Conservation (phyloP, 169 alveolate genomes). For the Hepatocystis sp. region DNA sequence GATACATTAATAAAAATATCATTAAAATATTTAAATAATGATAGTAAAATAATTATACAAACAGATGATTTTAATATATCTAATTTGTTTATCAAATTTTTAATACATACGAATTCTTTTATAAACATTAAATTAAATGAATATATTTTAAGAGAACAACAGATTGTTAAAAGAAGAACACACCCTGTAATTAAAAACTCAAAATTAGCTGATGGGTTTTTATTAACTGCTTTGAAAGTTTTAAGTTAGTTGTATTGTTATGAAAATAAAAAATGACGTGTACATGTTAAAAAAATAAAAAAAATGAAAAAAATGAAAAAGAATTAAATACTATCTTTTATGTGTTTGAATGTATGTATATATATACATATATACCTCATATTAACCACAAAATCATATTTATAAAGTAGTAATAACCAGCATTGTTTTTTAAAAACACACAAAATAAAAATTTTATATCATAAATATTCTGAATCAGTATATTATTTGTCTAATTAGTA, state of each 20-base stretch:
- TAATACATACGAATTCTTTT: slow-evolving; percentile 24
- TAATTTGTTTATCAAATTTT: slow-evolving; percentile 16
- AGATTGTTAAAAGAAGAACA: slow-evolving; percentile 47
- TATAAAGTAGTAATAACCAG: too few relatives aligned
- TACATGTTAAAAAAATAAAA: too few relatives aligned
- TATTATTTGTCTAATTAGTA: too few relatives aligned
- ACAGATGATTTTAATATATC: slow-evolving; percentile 47
- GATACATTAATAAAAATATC: slow-evolving; percentile 25
- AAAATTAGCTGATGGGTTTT: slow-evolving; percentile 48
- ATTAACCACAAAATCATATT: too few relatives aligned
- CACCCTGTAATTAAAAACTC: slow-evolving; percentile 61
- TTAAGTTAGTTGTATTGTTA: not conserved
- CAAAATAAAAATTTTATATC: too few relatives aligned
- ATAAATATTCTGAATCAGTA: too few relatives aligned
- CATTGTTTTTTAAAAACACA: too few relatives aligned
- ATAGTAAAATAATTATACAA: slow-evolving; percentile 50
- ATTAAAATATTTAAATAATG: slow-evolving; percentile 48
- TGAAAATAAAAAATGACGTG: not conserved
- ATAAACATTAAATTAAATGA: slow-evolving; percentile 51
- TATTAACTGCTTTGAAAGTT: slow-evolving; percentile 54
- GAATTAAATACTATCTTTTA: too few relatives aligned
- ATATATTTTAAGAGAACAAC: slow-evolving; percentile 48
- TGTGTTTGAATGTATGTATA: too few relatives aligned
- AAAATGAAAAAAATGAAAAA: too few relatives aligned
- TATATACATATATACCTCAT: too few relatives aligned